Evolutionary conservation across 352 stramenopile species (phyloP).

Genomic region (Globisporangium megalacanthum): DNA sequence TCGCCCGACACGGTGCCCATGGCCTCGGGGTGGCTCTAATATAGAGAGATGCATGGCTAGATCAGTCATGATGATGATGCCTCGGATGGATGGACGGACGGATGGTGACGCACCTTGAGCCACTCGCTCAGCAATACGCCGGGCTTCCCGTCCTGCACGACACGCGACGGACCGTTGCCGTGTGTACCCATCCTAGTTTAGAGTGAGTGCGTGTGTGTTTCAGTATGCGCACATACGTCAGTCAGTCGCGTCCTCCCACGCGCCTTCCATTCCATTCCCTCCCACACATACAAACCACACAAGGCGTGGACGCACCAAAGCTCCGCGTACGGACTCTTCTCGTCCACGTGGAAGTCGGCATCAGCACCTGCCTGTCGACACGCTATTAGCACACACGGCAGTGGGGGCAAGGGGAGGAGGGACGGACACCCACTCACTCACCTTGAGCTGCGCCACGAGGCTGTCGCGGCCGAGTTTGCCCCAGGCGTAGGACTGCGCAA

Average conservation of each 20-base stretch:
- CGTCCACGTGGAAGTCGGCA: slow-evolving; percentile 35
- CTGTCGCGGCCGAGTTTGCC: slow-evolving; percentile 81
- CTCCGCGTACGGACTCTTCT: slow-evolving; percentile 72
- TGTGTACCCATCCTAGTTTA: slow-evolving; percentile 91
- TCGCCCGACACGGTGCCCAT: slow-evolving; percentile 21
- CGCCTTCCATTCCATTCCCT: background rate
- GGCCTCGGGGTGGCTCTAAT: slow-evolving; percentile 28
- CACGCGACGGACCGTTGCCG: slow-evolving; percentile 83
- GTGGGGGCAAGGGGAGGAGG: too few species aligned
- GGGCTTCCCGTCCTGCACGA: slow-evolving; percentile 42
- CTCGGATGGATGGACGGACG: background rate
- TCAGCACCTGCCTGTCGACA: slow-evolving; percentile 36
- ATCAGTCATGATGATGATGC: background rate
- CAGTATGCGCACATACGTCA: slow-evolving; percentile 9
- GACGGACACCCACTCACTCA: slow-evolving; percentile 12
- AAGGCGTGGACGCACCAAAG: slow-evolving; percentile 56
- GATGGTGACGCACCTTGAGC: slow-evolving; percentile 32
- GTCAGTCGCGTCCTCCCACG: background rate
- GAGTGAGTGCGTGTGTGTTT: slow-evolving; percentile 6
- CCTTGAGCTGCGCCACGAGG: slow-evolving; percentile 86
- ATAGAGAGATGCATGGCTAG: background rate
- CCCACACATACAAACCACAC: background rate
- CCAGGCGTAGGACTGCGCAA: slow-evolving; percentile 90
- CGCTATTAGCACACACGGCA: background rate
- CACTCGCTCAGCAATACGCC: slow-evolving; percentile 67